phyloP scores from a whole-genome alignment of 768 basidiomycete genomes.

The Pleurotus salmoneostramineus region DNA sequence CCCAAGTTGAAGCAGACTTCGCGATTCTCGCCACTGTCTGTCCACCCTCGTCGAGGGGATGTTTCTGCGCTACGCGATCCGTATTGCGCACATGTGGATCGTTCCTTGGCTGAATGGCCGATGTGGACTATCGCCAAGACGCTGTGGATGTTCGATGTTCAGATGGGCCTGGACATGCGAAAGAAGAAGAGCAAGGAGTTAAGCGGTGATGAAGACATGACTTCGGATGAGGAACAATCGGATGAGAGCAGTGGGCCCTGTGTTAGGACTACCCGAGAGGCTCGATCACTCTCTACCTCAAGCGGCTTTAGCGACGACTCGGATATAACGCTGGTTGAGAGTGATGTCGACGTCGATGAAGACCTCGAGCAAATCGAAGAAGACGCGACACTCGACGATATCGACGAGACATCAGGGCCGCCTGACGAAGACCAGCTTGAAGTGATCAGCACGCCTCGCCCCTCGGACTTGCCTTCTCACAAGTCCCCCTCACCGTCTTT shows the following conservation, averaged over 20 bases:
- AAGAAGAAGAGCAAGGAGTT: not conserved
- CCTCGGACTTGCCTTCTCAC: not conserved
- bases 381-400: conserved; percentile 10
- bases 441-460: not conserved
- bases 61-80: conserved; percentile 55
- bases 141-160: conserved; percentile 60
- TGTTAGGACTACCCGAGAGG: conserved; percentile 18
- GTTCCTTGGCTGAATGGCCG: conserved; percentile 51
- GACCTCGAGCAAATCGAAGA: conserved; percentile 10
- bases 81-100: conserved; percentile 53
- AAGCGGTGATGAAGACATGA: not conserved
- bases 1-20: conserved; percentile 1
- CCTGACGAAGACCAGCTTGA: not conserved
- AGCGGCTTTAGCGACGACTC: conserved; percentile 42
- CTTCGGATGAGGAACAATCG: not conserved
- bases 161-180: conserved; percentile 24
- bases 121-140: conserved; percentile 67
- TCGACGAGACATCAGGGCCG: not conserved
- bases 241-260: conserved; percentile 15
- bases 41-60: conserved; percentile 65
- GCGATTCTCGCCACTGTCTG: conserved; percentile 26
- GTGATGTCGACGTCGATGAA: conserved; percentile 33
- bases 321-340: conserved; percentile 56
- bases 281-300: conserved; percentile 29
- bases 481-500: not conserved